These are phyloP conservation scores for Fusarium tricinctum DNA, from an alignment of 2,329 filamentous ascomycete species.

Conservation along the genomic window DNA sequence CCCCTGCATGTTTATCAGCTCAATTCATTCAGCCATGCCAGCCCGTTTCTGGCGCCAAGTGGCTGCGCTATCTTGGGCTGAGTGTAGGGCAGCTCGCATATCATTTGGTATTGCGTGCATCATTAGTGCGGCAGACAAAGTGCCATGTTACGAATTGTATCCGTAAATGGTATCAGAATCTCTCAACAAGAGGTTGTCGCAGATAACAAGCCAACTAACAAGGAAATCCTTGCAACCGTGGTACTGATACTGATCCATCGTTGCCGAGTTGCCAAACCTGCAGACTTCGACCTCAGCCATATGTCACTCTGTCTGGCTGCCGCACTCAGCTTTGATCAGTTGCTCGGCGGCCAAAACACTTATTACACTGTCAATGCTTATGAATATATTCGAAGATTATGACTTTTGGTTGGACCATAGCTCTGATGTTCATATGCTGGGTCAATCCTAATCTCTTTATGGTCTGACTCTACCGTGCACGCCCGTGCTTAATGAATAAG, in stretches of 20 bases:
- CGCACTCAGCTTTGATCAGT: too few species aligned
- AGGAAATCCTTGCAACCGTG: neutral
- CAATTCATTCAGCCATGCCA: constrained; percentile 27
- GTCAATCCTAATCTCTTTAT: neutral
- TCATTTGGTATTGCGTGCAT: constrained; percentile 28
- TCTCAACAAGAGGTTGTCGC: constrained; percentile 16
- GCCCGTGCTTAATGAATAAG: constrained; percentile 5
- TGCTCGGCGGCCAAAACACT: neutral
- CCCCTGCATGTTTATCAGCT: constrained; percentile 40
- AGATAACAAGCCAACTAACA: neutral
- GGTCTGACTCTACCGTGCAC: neutral
- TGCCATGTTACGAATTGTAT: constrained; percentile 8
- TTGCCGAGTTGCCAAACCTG: neutral
- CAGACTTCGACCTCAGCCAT: too few species aligned
- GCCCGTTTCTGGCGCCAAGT: constrained; percentile 24
- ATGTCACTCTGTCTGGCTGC: too few species aligned
- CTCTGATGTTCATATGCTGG: neutral
- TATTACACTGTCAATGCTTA: neutral
- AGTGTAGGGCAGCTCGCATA: constrained; percentile 14
- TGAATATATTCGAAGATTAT: neutral
- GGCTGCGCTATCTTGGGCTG: constrained; percentile 10
- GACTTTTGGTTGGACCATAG: neutral
- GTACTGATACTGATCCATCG: neutral
- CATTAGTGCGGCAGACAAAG: neutral
- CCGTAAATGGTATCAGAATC: constrained; percentile 18